Evolutionary conservation across 2,329 filamentous ascomycete species (phyloP), one percentile per base, ranked within the genome.

Genomic region (Clonostachys rhizophaga): DNA sequence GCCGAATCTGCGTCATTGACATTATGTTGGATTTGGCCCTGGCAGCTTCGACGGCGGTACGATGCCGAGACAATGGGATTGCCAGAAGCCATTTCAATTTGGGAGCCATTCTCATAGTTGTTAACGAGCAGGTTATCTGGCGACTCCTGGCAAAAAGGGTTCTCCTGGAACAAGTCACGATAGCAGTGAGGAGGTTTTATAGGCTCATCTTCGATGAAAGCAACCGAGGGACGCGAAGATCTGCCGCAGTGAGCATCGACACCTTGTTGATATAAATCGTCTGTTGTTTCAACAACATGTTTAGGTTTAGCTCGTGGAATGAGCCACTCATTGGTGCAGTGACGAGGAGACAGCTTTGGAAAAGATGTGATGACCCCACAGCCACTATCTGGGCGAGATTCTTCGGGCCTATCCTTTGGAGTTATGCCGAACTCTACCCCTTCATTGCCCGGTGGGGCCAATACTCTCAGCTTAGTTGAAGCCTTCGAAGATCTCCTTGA

Each of bases 291-390:
- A 5, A 46, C 50, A 16, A 51, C 30, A 4, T 55, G 51, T 13
- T 57, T 52, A 2, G 57, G 43, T 1, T 52, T 50, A 2, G 45
- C 44, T 3, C 55, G 54, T 3, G 62, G 56, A 7, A 50, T 59
- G n/a, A 58, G 41, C 61, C 61, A 64, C 6, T 67, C 66, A 10
- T 53, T 49, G 1, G 64, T 68, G 39, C 57, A 61, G 9, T 62
- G 58, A 6, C 64, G 59, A 10, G 59, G 55, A 10, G 50, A 52
- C 9, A 69, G 54, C 20, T 56, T 54, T 12, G 64, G 64, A 44
- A 68, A 69, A 10, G 61, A 68, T 3, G 58, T 63, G 6, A 67
- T 63, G n/a, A 12, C 6, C 14, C 24, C 30, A 24, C n/a, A 37
- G 33, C 13, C 17, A 17, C 10, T 39, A 35, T 18, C 6, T 24